A percentile compares a stretch with the other conserved stretches of the same genome.
Conservation (phyloP, 1,284 basidiomycete genomes). For the Cutaneotrichosporon sp. region DNA sequence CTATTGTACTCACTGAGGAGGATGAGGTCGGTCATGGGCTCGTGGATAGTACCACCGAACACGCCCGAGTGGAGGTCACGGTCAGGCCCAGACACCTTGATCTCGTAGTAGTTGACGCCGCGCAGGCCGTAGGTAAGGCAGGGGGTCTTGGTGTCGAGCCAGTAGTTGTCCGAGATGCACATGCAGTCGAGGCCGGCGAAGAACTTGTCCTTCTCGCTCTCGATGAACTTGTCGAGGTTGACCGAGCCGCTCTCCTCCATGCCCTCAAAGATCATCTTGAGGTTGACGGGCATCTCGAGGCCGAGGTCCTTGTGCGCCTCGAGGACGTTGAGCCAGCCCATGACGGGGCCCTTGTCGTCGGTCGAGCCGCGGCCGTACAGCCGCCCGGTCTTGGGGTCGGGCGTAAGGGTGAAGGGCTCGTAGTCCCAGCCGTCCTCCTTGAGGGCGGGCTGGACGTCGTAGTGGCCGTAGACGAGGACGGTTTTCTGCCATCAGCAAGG, state of each 20-base stretch:
- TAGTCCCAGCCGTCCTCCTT: conserved; percentile 88
- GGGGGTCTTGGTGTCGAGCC: conserved; percentile 56
- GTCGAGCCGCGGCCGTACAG: conserved; percentile 87
- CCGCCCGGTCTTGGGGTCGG: conserved; percentile 57
- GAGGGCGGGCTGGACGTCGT: conserved; percentile 58
- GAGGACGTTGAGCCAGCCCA: conserved; percentile 94
- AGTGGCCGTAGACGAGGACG: conserved; percentile 88
- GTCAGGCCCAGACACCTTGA: conserved; percentile 79
- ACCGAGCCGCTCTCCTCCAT: conserved; percentile 98
- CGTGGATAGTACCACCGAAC: conserved; percentile 84
- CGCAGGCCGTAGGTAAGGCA: conserved; percentile 62
- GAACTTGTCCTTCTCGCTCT: conserved; percentile 75
- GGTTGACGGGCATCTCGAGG: conserved; percentile 85
- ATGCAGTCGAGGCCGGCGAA: conserved; percentile 92
- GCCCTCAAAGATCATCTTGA: conserved; percentile 94
- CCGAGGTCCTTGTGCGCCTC: conserved; percentile 78
- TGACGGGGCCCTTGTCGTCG: conserved; percentile 89
- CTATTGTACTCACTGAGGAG: conserved; percentile 54
- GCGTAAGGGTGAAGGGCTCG: conserved; percentile 81
- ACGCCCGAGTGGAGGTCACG: conserved; percentile 91
- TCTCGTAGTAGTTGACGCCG: conserved; percentile 86
- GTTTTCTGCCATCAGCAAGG: conserved; percentile 63
- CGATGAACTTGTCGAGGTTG: conserved; percentile 88
- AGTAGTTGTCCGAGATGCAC: conserved; percentile 71
- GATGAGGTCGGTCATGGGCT: conserved; percentile 69